Evolutionary conservation across 2,329 filamentous ascomycete species (phyloP).

Genomic region (Paecilomyces variotii): DNA sequence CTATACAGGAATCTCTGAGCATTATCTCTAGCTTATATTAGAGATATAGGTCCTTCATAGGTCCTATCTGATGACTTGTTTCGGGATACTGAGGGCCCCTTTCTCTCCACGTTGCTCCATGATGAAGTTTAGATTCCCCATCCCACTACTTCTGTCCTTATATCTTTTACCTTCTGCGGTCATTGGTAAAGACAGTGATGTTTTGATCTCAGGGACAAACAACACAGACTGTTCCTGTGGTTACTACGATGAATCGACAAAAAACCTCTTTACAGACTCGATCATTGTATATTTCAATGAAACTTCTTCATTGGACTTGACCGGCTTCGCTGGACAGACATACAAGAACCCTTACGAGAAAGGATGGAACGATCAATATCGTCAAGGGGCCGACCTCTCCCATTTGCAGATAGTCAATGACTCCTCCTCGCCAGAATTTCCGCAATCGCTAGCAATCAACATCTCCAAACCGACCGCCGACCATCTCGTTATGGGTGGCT

Average conservation of each 20-base stretch:
- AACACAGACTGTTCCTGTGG: constrained; percentile 36
- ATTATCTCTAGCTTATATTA: not conserved
- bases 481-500: constrained; percentile 38
- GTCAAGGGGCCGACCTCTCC: constrained; percentile 32
- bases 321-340: constrained; percentile 31
- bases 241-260: constrained; percentile 31
- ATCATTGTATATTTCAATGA: constrained; percentile 47
- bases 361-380: constrained; percentile 39
- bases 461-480: constrained; percentile 17
- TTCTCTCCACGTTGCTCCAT: not conserved
- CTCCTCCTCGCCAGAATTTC: not conserved
- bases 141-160: not conserved
- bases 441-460: constrained; percentile 23
- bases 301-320: constrained; percentile 23
- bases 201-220: not conserved
- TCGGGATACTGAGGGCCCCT: not conserved
- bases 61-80: not conserved
- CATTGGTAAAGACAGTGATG: not conserved
- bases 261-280: constrained; percentile 39
- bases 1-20: not conserved
- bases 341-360: constrained; percentile 40
- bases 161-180: not conserved
- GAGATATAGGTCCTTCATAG: not conserved
- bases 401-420: constrained; percentile 32
- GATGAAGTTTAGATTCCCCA: not conserved